Evolutionary conservation across 129 eudicot genomes (phyloP).

Genomic region (Flaveria trinervia): DNA sequence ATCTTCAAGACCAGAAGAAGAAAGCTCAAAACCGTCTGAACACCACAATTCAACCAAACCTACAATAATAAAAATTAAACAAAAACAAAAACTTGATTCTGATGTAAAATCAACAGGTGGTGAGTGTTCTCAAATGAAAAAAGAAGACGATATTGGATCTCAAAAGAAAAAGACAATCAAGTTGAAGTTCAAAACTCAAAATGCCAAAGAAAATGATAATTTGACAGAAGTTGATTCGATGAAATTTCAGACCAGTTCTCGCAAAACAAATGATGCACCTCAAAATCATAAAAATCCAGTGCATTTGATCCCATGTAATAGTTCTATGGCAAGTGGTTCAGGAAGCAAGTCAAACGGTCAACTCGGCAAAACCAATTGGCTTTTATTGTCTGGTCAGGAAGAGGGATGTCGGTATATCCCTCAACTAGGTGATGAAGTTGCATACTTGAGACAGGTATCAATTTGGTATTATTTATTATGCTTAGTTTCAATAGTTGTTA

Average conservation of each 20-base stretch:
- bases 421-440: slow-evolving; percentile 85
- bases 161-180: slow-evolving; percentile 26
- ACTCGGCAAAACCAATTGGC: slow-evolving; percentile 63
- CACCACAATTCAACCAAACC: slow-evolving; percentile 25
- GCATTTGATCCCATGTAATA: slow-evolving; percentile 29
- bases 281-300: slow-evolving; percentile 33
- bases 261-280: slow-evolving; percentile 35
- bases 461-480: not conserved
- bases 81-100: slow-evolving; percentile 31
- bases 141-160: slow-evolving; percentile 20
- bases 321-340: slow-evolving; percentile 33
- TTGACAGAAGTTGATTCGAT: slow-evolving; percentile 38
- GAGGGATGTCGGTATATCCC: slow-evolving; percentile 86
- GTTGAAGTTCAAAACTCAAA: slow-evolving; percentile 29
- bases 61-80: slow-evolving; percentile 54
- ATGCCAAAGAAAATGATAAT: slow-evolving; percentile 22
- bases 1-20: slow-evolving; percentile 37
- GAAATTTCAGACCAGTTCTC: slow-evolving; percentile 44
- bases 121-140: slow-evolving; percentile 28
- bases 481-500: not conserved
- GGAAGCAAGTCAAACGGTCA: slow-evolving; percentile 39
- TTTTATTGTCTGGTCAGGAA: slow-evolving; percentile 63
- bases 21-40: slow-evolving; percentile 35
- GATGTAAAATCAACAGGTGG: slow-evolving; percentile 29
- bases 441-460: slow-evolving; percentile 71